Conservation (phyloP, 2,329 filamentous ascomycete genomes). For the Fusarium succisae region DNA sequence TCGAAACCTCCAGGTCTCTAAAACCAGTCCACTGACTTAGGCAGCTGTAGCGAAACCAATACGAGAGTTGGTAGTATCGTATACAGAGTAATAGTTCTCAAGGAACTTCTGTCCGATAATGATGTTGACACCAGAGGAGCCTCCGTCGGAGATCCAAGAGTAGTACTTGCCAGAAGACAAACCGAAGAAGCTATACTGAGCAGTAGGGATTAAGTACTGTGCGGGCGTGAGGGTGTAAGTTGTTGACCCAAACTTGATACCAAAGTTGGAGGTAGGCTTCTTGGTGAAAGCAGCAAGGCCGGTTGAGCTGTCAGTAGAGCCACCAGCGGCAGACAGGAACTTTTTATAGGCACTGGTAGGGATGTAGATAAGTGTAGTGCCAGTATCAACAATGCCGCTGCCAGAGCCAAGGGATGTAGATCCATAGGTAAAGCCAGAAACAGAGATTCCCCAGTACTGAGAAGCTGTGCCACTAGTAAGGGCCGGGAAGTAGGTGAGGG, state of each 20-base stretch:
- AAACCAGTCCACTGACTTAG: neutral
- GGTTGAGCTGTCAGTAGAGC: neutral
- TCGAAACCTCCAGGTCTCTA: accelerated
- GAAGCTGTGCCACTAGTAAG: neutral
- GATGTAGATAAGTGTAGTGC: neutral
- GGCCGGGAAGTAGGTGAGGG: neutral
- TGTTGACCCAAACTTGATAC: neutral
- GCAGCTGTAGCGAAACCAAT: neutral
- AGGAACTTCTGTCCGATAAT: slow-evolving; percentile 4
- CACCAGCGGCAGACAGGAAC: neutral
- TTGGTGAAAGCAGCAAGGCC: neutral
- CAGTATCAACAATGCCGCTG: neutral
- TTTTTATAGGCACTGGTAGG: neutral
- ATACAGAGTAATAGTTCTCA: neutral
- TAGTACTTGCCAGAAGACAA: neutral
- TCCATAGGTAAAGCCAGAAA: neutral
- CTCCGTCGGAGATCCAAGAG: neutral
- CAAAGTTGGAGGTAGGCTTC: neutral
- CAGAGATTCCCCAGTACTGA: neutral
- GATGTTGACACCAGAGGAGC: neutral
- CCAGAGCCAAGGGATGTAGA: neutral
- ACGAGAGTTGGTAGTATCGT: neutral
- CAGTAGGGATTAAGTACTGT: neutral
- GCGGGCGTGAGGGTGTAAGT: neutral
- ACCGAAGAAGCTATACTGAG: neutral